Percentiles rank a stretch among this genome's conserved stretches.
Evolutionary conservation across 129 eudicot species (phyloP).

Genomic region (Ambrosia trifida): DNA sequence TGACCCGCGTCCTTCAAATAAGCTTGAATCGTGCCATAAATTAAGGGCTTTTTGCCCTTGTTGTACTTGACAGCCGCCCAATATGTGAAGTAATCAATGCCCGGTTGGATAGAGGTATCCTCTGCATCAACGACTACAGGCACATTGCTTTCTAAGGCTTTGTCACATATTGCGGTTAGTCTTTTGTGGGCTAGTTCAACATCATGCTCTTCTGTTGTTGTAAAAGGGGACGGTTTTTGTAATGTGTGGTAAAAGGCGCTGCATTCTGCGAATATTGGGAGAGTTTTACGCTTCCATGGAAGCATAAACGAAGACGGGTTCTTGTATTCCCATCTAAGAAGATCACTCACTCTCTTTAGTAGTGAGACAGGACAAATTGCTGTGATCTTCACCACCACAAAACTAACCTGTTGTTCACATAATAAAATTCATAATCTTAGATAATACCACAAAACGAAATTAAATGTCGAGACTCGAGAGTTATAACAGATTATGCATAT

Average conservation of each 20-base stretch:
- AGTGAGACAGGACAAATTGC: slow-evolving; percentile 57
- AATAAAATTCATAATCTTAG: neutral
- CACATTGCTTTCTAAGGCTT: slow-evolving; percentile 46
- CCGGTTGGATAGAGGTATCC: slow-evolving; percentile 76
- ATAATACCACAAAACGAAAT: too few species aligned
- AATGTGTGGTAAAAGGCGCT: slow-evolving; percentile 79
- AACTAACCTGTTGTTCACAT: slow-evolving; percentile 47
- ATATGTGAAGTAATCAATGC: slow-evolving; percentile 70
- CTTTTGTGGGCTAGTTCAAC: slow-evolving; percentile 57
- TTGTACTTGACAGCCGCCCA: slow-evolving; percentile 46
- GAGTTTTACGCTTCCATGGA: slow-evolving; percentile 73
- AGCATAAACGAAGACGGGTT: slow-evolving; percentile 44
- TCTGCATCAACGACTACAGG: slow-evolving; percentile 81
- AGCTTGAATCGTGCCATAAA: slow-evolving; percentile 67
- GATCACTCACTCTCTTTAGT: slow-evolving; percentile 68
- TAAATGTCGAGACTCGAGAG: too few species aligned
- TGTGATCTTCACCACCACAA: slow-evolving; percentile 70
- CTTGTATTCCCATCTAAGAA: slow-evolving; percentile 71
- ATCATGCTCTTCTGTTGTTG: slow-evolving; percentile 64
- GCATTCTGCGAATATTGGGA: slow-evolving; percentile 58
- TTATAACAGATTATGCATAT: too few species aligned
- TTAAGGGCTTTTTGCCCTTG: slow-evolving; percentile 38
- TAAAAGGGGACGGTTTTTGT: slow-evolving; percentile 50
- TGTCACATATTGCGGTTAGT: slow-evolving; percentile 43
- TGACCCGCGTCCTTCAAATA: slow-evolving; percentile 70